Evolutionary conservation across 1,139 yeast genomes (phyloP), one percentile per base, ranked within the genome.

Genomic region (Pichia sp.): DNA sequence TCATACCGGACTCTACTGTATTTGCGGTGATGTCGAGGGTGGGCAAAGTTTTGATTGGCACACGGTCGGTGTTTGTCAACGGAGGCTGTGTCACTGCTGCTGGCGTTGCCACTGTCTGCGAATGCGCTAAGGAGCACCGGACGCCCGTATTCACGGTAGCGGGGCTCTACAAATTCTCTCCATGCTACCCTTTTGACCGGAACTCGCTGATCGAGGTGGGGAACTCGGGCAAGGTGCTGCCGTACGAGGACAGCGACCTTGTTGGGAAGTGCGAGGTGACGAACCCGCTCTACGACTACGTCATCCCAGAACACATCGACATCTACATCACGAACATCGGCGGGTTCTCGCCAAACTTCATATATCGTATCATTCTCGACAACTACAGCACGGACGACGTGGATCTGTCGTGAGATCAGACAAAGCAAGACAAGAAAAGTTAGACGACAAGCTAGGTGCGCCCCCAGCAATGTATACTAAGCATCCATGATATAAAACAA

Each of bases 11-110:
- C 66, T 79, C 95, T 3, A 86, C 96, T 26, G 90, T 86, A 0
- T 89, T 86, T 69, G 98, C 99, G 0, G 87, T 95, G 47, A 95
- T 95, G 99, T 87, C 97, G 47, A 76, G 97, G 58, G 99, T 95
- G 2, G 97, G 98, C 46, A 95, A 95, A 68, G 99, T 95, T 26
- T 82, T 93, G 56, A 80, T 95, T 56, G 97, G 98, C 22, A 85
- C 98, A 1, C 81, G 88, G 59, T 83, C 96, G 0, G 97, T 95
- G 8, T 86, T 69, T 67, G 96, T 96, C 51, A 93, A 95, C 66
- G 99, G 99, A 53, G 98, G 99, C 9, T 85, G 96, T 59, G 80
- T 90, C 53, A 82, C 96, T 2, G 81, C 87, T 22, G 82, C 96
- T 0, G 99, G 99, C 46, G 96, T 88, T 34, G 89, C 96, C 23